Evolutionary conservation across 192 early-diverging fungal species (phyloP).

Genomic region (Mortierella antarctica): DNA sequence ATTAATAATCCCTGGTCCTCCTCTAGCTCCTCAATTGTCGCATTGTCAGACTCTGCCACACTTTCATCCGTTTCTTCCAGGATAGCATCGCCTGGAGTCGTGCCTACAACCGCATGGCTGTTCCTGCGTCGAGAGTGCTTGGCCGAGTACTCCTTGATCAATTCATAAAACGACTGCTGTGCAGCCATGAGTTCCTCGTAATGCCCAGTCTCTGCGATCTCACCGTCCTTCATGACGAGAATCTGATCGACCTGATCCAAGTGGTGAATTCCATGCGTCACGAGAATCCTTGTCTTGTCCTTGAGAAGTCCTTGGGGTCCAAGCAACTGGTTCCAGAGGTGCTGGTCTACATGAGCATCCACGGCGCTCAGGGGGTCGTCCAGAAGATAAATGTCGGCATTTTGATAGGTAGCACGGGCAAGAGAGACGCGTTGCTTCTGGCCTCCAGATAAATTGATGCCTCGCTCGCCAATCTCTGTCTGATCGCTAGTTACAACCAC

Average conservation of each 20-base stretch:
- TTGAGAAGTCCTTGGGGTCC: constrained; percentile 84
- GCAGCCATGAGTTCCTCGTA: constrained; percentile 70
- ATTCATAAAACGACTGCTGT: constrained; percentile 64
- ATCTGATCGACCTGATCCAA: constrained; percentile 72
- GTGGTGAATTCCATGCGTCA: constrained; percentile 83
- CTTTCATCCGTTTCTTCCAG: not conserved
- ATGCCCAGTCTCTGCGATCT: constrained; percentile 70
- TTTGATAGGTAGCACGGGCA: constrained; percentile 83
- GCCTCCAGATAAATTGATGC: constrained; percentile 90
- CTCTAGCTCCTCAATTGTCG: constrained; percentile 19
- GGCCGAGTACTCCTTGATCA: constrained; percentile 78
- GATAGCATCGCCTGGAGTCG: not conserved
- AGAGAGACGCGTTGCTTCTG: constrained; percentile 78
- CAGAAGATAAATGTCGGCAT: constrained; percentile 68
- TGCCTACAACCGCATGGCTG: constrained; percentile 3
- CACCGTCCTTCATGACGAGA: constrained; percentile 76
- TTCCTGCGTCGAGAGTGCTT: constrained; percentile 30
- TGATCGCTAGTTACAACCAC: constrained; percentile 57
- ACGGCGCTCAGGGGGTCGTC: constrained; percentile 68
- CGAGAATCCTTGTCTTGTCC: constrained; percentile 80
- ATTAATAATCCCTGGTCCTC: not conserved
- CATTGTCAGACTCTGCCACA: constrained; percentile 19
- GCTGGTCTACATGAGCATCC: constrained; percentile 66
- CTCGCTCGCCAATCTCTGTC: constrained; percentile 92
- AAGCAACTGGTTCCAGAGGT: constrained; percentile 86